Conservation (phyloP, 192 early-diverging fungal species). For the Podila verticillata region DNA sequence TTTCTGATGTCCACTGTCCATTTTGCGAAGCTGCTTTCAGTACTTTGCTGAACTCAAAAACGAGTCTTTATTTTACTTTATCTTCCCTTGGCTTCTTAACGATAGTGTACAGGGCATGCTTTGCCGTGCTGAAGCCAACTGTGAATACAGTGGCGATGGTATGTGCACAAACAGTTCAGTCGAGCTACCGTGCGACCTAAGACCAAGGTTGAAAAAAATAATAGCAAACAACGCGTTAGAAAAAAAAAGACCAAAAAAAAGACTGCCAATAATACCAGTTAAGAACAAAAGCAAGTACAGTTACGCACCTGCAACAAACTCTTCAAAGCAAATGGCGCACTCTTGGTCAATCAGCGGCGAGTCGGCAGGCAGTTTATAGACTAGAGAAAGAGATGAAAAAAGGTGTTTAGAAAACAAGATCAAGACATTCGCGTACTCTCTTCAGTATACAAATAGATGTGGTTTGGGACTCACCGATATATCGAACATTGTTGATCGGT, state of each 20-base stretch:
- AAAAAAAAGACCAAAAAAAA: constrained; percentile 6
- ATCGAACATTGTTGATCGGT: constrained; percentile 65
- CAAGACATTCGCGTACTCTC: background rate
- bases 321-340: constrained; percentile 96
- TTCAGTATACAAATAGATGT: background rate
- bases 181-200: constrained; percentile 79
- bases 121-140: constrained; percentile 81
- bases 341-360: constrained; percentile 78
- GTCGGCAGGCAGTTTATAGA: constrained; percentile 66
- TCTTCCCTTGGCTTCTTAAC: constrained; percentile 26
- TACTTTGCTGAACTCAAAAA: too few species aligned
- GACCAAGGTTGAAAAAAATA: constrained; percentile 9
- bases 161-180: constrained; percentile 90
- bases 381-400: constrained; percentile 25
- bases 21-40: too few species aligned
- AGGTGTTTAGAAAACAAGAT: background rate
- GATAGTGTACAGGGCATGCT: constrained; percentile 87
- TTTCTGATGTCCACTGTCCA: too few species aligned
- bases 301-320: constrained; percentile 75
- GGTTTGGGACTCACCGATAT: constrained; percentile 66
- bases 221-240: background rate
- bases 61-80: too few species aligned
- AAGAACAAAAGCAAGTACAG: background rate
- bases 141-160: constrained; percentile 85
- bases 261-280: background rate